Base-by-base conservation (phyloP, 2,329 filamentous ascomycete genomes). In the Exophiala lecanii-corni region DNA sequence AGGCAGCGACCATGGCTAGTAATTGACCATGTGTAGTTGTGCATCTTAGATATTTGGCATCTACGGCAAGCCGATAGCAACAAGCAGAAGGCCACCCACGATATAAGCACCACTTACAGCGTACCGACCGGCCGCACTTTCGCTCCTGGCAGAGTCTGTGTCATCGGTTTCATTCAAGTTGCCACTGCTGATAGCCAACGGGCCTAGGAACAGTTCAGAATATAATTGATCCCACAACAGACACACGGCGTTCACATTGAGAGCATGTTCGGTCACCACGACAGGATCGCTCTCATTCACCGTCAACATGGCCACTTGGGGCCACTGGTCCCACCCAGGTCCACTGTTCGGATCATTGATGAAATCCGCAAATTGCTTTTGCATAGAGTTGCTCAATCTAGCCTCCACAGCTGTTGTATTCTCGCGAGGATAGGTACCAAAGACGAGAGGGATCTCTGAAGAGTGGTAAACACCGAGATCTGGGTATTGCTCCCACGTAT, bases 301-400 rank as follows among this genome's bases (percentile, higher is more conserved):
- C 5, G 16, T 21, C 34, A 43, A 23, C 21, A 39, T 23, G 9
- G 6, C 41, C 12, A 43, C 34, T 4, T n/a, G 17, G 7, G 41
- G 41, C 20, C 23, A 43, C 13, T 34, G 41, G 12, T 17, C 21
- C 64, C 64, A 66, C 0, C 64, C 64, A 2, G 63, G 64, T 10
- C 62, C 64, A 25, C 48, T 51, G 2, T 31, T n/a, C 2, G 64
- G 63, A 42, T 65, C 58, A 50, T 62, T 63, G 2, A 62, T 63
- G 41, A 67, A 66, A 3, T 51, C 39, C 2, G 61, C 62, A 63
- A 63, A 66, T 0, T 55, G 53, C 10, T 52, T 51, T 39, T 59
- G 56, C 55, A 67, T 61, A 17, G 50, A 49, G 15, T 47, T 49
- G 12, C 54, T 57, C 9, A 66, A 53, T 10, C 56, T 56, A 18